Evolutionary conservation across 2,329 filamentous ascomycete genomes (phyloP).

Genomic region (Coleophoma crateriformis): DNA sequence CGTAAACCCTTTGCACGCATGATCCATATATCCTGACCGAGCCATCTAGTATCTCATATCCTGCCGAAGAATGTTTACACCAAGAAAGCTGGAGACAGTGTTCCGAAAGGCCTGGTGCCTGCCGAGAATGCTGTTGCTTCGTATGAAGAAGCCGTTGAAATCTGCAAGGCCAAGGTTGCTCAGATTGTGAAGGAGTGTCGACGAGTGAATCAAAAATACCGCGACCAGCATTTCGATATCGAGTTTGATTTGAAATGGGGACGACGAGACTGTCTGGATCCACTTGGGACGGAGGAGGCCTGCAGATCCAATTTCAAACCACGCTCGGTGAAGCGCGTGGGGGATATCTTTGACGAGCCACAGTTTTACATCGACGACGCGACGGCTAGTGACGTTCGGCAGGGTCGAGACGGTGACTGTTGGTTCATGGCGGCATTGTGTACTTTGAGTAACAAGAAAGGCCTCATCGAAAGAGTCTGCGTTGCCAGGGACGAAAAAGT

Average conservation of each 20-base stretch:
- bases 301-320: not conserved
- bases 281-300: not conserved
- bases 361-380: conserved; percentile 74
- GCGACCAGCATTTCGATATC: conserved; percentile 82
- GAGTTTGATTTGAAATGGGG: conserved; percentile 66
- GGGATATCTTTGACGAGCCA: conserved; percentile 71
- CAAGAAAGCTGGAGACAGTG: conserved; percentile 50
- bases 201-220: conserved; percentile 78
- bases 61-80: conserved; percentile 64
- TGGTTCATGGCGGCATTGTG: conserved; percentile 81
- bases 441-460: conserved; percentile 50
- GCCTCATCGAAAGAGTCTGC: conserved; percentile 40
- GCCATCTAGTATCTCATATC: conserved; percentile 52
- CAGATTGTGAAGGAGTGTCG: conserved; percentile 62
- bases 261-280: conserved; percentile 40
- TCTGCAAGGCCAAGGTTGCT: conserved; percentile 60
- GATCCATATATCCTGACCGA: not conserved
- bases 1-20: not conserved
- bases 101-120: conserved; percentile 45
- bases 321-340: conserved; percentile 52
- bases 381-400: conserved; percentile 70
- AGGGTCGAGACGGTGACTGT: conserved; percentile 76
- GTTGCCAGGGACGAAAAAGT: conserved; percentile 41
- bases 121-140: conserved; percentile 56
- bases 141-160: conserved; percentile 65